These are phyloP conservation scores for Tylopilus felleus DNA, from an alignment of 768 basidiomycete species.

Conservation along the genomic window DNA sequence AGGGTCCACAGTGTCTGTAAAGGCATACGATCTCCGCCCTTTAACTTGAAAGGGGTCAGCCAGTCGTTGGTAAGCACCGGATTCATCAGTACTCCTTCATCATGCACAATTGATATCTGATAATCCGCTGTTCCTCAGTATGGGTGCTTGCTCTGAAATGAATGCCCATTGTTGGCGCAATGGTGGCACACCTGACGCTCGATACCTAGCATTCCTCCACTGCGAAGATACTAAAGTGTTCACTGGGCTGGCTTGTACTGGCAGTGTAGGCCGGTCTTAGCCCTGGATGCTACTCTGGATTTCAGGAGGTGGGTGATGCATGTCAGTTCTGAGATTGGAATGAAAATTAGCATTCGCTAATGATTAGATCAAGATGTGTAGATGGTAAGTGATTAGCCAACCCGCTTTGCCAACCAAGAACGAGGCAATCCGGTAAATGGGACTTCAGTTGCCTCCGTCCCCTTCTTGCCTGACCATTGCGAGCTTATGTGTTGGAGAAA, in stretches of 20 bases:
- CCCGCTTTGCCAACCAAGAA: too few species aligned
- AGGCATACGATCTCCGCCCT: neutral
- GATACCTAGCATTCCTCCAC: neutral
- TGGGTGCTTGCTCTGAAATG: neutral
- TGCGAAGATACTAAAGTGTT: neutral
- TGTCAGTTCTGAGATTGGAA: neutral
- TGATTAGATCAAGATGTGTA: neutral
- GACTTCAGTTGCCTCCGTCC: neutral
- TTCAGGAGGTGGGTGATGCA: neutral
- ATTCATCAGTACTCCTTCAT: neutral
- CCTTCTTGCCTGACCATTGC: neutral
- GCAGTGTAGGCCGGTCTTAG: neutral
- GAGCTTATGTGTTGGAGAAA: neutral
- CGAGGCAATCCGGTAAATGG: too few species aligned
- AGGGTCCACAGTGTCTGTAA: neutral
- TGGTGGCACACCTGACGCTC: neutral
- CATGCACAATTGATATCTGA: neutral
- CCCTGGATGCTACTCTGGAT: neutral
- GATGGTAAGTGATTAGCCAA: too few species aligned
- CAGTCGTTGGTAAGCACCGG: neutral
- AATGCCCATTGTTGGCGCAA: neutral
- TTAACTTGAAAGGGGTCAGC: too few species aligned
- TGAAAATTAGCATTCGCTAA: neutral
- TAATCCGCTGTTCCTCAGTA: neutral
- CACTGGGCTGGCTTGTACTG: neutral